Conservation (phyloP, 2,329 filamentous ascomycete genomes). For the Diaporthe ampelina region DNA sequence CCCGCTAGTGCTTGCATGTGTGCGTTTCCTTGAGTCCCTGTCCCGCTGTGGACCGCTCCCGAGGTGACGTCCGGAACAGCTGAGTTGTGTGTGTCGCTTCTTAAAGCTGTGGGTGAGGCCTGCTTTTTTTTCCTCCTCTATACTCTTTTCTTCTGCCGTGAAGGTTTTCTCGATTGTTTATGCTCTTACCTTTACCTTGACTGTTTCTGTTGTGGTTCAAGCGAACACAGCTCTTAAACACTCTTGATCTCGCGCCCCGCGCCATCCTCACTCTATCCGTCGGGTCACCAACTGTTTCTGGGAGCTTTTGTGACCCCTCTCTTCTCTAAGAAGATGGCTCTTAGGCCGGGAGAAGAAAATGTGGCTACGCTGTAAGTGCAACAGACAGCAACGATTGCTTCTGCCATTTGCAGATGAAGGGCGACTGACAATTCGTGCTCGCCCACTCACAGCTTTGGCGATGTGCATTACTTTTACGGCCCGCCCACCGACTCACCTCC, state of each 20-base stretch:
- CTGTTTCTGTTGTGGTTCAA: background rate
- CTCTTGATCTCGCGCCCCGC: slow-evolving; percentile 5
- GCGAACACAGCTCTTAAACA: background rate
- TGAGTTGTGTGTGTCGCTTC: slow-evolving; percentile 14
- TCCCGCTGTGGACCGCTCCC: slow-evolving; percentile 20
- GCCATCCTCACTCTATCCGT: background rate
- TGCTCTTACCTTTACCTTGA: background rate
- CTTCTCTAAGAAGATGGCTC: slow-evolving; percentile 53
- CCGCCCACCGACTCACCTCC: slow-evolving; percentile 75
- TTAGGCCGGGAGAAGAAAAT: slow-evolving; percentile 61
- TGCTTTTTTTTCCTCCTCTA: background rate
- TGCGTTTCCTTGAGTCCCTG: background rate
- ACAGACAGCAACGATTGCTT: background rate
- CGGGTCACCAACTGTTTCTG: background rate
- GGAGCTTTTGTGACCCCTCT: background rate
- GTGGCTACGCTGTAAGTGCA: slow-evolving; percentile 60
- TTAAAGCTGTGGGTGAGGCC: slow-evolving; percentile 27
- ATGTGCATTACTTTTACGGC: slow-evolving; percentile 84
- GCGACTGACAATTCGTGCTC: slow-evolving; percentile 45
- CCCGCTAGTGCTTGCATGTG: slow-evolving; percentile 35
- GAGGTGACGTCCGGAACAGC: slow-evolving; percentile 28
- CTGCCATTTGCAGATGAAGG: background rate
- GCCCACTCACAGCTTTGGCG: slow-evolving; percentile 74
- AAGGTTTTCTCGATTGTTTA: background rate
- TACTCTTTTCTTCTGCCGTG: background rate